phyloP scores from a whole-genome alignment of 1,284 basidiomycete species.

The Marasmius sp. region DNA sequence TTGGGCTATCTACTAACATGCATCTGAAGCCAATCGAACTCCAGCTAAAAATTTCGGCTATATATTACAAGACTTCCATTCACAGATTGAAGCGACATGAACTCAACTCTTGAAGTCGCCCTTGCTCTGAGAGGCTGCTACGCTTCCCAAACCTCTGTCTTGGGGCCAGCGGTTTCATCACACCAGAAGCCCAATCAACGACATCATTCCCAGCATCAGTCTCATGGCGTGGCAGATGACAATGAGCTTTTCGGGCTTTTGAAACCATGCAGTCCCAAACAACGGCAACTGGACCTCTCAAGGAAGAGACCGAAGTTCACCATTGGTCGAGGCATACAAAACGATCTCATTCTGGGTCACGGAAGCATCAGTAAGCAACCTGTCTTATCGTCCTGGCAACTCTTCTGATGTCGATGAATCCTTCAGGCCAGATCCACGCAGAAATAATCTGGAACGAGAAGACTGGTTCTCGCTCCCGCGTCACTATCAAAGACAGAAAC shows the following conservation, averaged over 20 bases:
- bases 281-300: conserved; percentile 60
- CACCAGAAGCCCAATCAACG: too few species aligned
- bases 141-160: too few species aligned
- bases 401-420: background rate
- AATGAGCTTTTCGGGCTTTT: conserved; percentile 61
- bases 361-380: conserved; percentile 70
- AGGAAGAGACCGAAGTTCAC: conserved; percentile 45
- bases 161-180: too few species aligned
- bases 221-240: too few species aligned
- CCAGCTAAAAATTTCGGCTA: too few species aligned
- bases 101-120: too few species aligned
- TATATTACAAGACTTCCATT: too few species aligned
- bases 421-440: conserved; percentile 66
- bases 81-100: too few species aligned
- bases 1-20: too few species aligned
- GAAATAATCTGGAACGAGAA: conserved; percentile 65
- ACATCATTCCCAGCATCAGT: too few species aligned
- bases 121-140: too few species aligned
- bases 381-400: background rate
- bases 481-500: conserved; percentile 64
- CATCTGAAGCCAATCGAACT: too few species aligned
- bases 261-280: conserved; percentile 50
- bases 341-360: conserved; percentile 59
- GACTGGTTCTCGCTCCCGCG: conserved; percentile 48
- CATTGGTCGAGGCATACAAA: conserved; percentile 56